These are phyloP conservation scores for Thalassiosira oceanica DNA, from an alignment of 352 stramenopile species.

Conservation along the genomic window DNA sequence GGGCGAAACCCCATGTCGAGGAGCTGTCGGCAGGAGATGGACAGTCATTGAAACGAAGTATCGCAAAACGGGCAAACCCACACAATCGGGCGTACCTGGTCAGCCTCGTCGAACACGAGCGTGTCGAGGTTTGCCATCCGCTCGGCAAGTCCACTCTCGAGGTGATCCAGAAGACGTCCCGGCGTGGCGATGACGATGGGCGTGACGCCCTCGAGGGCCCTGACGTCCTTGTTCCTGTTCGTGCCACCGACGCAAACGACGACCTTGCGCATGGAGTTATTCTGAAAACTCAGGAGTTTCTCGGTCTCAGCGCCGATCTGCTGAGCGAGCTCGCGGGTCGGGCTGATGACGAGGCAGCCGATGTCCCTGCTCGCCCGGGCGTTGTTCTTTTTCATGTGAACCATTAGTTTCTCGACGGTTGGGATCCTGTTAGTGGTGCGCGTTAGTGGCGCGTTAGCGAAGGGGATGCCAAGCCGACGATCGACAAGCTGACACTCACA, in stretches of 20 bases:
- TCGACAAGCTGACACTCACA: too few species aligned
- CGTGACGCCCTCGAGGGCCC: constrained; percentile 10
- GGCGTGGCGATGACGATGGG: constrained; percentile 90
- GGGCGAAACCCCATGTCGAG: constrained; percentile 84
- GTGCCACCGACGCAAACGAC: constrained; percentile 79
- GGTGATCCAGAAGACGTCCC: constrained; percentile 90
- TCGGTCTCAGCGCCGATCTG: constrained; percentile 88
- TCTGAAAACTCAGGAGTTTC: constrained; percentile 86
- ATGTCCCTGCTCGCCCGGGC: constrained; percentile 54
- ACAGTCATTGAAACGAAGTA: too few species aligned
- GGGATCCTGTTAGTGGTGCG: too few species aligned
- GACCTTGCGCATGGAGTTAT: constrained; percentile 69
- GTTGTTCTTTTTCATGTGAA: constrained; percentile 31
- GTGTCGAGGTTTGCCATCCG: constrained; percentile 59
- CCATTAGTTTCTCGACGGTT: constrained; percentile 66
- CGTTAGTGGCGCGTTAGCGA: too few species aligned
- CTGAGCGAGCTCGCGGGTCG: constrained; percentile 85
- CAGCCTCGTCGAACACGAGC: constrained; percentile 81
- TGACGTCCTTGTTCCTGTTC: constrained; percentile 83
- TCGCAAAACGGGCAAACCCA: too few species aligned
- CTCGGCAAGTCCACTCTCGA: constrained; percentile 82
- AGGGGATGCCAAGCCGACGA: too few species aligned
- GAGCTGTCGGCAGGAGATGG: too few species aligned
- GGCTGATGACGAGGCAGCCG: constrained; percentile 84
- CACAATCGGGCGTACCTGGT: too few species aligned